Percentiles rank a stretch among this genome's conserved stretches.
These are phyloP conservation scores for Pinus albicaulis DNA, from an alignment of 75 land plant genomes.

Conservation along the genomic window DNA sequence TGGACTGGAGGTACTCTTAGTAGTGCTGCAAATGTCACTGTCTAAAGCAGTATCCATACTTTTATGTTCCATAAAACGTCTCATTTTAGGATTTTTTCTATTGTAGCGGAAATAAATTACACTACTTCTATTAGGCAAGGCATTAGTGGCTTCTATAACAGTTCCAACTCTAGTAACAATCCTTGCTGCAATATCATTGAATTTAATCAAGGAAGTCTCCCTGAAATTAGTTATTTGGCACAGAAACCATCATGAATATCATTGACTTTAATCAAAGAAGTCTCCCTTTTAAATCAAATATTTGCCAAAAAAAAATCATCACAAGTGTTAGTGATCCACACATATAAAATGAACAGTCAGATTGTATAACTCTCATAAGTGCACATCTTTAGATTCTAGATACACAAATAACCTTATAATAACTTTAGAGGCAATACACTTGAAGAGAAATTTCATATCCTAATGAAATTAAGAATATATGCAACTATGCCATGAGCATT, in stretches of 20 bases:
- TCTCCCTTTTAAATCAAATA: constrained; percentile 59
- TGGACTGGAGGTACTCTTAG: constrained; percentile 4
- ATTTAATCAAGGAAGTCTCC: too few relatives aligned
- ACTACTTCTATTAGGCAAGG: constrained; percentile 30
- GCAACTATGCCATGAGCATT: too few relatives aligned
- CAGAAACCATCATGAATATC: too few relatives aligned
- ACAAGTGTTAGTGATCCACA: background rate
- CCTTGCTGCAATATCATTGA: too few relatives aligned
- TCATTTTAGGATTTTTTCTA: constrained; percentile 69
- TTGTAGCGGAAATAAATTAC: constrained; percentile 47
- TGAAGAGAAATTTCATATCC: background rate
- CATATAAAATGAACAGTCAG: background rate
- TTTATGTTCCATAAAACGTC: constrained; percentile 45
- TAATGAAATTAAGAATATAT: too few relatives aligned
- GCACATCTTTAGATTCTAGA: background rate
- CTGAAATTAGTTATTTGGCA: too few relatives aligned
- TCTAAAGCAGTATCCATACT: constrained; percentile 8
- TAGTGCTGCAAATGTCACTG: background rate
- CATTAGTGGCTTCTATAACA: constrained; percentile 88
- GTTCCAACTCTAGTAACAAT: constrained; percentile 75
- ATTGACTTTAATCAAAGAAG: constrained; percentile 84
- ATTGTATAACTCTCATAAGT: background rate
- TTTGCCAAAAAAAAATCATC: background rate
- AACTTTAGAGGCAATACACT: background rate
- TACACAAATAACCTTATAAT: background rate